Conservation (phyloP, 1,139 yeast species). For the Suhomyces bolitotheri region DNA sequence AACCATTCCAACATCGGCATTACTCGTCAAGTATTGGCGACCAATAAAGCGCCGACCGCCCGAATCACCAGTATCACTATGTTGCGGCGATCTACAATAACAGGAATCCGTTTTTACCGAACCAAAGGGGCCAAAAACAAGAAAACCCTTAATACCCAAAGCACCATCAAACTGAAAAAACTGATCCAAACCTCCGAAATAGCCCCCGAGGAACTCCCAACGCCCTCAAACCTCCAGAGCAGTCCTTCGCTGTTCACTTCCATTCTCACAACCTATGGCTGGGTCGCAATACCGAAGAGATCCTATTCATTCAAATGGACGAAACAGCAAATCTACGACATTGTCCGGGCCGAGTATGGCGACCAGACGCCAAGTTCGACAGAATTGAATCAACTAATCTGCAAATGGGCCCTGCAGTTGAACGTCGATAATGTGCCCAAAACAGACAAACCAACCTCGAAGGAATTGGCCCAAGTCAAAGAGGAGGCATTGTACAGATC, state of each 20-base stretch:
- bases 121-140: slow-evolving; percentile 9
- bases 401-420: slow-evolving; percentile 25
- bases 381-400: slow-evolving; percentile 8
- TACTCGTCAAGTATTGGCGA: too few relatives aligned
- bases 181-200: not conserved
- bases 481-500: slow-evolving; percentile 24
- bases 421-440: slow-evolving; percentile 22
- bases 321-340: slow-evolving; percentile 13
- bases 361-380: slow-evolving; percentile 1
- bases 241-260: slow-evolving; percentile 23
- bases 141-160: slow-evolving; percentile 1
- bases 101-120: slow-evolving; percentile 3
- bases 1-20: too few relatives aligned
- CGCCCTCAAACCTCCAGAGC: slow-evolving; percentile 13
- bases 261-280: slow-evolving; percentile 30
- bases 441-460: slow-evolving; percentile 20
- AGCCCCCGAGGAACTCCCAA: slow-evolving; percentile 11
- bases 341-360: slow-evolving; percentile 7
- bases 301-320: slow-evolving; percentile 36
- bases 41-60: too few relatives aligned
- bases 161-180: not conserved
- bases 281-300: slow-evolving; percentile 34
- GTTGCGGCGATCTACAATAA: too few relatives aligned
- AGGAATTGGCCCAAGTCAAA: slow-evolving; percentile 19
- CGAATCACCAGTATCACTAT: too few relatives aligned